Evolutionary conservation across 345 rosid species (phyloP), one percentile per base, ranked within the genome.

Genomic region (Gossypium stocksii): DNA sequence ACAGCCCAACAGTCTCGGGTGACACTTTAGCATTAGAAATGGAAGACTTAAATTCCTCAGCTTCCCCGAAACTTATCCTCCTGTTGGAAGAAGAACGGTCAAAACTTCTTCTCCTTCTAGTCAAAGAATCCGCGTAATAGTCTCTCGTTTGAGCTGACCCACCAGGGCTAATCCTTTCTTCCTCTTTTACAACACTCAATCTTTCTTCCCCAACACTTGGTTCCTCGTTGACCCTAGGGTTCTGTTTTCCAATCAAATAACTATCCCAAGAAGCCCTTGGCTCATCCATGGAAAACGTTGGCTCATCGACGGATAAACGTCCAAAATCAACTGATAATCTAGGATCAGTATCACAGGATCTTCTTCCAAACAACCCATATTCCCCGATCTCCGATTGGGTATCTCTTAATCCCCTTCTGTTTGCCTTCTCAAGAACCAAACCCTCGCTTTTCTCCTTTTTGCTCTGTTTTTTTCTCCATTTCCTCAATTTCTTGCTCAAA

Each of bases 181-280:
- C 87, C 14, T 80, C 84, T 1, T 80, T 71, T n/a, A 76, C 77
- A 76, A 38, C 51, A 75, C 77, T 77, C 73, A 45, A 80, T 66
- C 63, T 73, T 70, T 77, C 90, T 34, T 70, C 88, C 41, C 46
- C 77, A 43, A 45, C 78, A 85, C 86, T 86, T 23, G 14, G 89
- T 71, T 86, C 94, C 80, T 88, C 93, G 10, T 78, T 74, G 14
- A 85, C 90, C 84, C 82, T 80, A n/a, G 85, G 85, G 75, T 84
- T 82, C 4, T 82, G 71, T 73, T 84, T 89, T 0, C 90, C 97
- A 23, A 86, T 82, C 83, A 89, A 80, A 41, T 80, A 83, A 8
- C 97, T 95, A 56, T 94, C 95, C 90, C 93, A 88, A 15, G 95
- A 94, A 76, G 90, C 90, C 77, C 93, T 85, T 45, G 97, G 97